These are phyloP conservation scores for Gracilaria domingensis DNA, from an alignment of 23 red algal genomes.

Conservation along the genomic window DNA sequence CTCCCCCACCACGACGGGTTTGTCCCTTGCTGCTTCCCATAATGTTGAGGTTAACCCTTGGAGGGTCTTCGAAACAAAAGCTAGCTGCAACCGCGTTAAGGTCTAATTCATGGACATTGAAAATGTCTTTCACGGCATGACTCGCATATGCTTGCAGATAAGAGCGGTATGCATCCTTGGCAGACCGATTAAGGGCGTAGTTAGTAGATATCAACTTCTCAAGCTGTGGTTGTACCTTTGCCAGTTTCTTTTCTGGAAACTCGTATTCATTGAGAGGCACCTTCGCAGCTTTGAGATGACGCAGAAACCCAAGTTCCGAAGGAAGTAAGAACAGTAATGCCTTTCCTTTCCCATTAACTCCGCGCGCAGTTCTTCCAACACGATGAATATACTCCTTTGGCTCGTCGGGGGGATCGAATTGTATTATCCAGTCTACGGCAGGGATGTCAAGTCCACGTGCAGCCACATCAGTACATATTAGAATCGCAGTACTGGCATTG, in stretches of 20 bases:
- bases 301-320: constrained; percentile 89
- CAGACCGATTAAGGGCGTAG: constrained; percentile 92
- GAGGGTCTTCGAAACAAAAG: constrained; percentile 93
- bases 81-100: constrained; percentile 88
- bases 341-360: constrained; percentile 89
- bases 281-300: constrained; percentile 83
- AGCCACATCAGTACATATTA: constrained; percentile 98
- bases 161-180: constrained; percentile 91
- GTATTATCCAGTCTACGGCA: constrained; percentile 98
- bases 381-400: constrained; percentile 99
- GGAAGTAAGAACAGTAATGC: constrained; percentile 96
- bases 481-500: constrained; percentile 78
- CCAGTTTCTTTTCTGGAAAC: constrained; percentile 89
- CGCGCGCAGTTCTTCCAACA: constrained; percentile 96
- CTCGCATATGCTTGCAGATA: constrained; percentile 97
- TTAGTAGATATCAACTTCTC: constrained; percentile 95
- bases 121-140: constrained; percentile 96
- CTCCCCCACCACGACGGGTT: constrained; percentile 72
- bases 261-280: constrained; percentile 99
- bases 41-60: constrained; percentile 80
- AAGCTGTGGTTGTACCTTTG: constrained; percentile 93
- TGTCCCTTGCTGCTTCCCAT: constrained; percentile 73
- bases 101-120: constrained; percentile 95
- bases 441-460: constrained; percentile 99
- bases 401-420: constrained; percentile 98